Evolutionary conservation across 495 filamentous ascomycete species (phyloP), one percentile per base, ranked within the genome.

Genomic region (Haplographium delicatum): DNA sequence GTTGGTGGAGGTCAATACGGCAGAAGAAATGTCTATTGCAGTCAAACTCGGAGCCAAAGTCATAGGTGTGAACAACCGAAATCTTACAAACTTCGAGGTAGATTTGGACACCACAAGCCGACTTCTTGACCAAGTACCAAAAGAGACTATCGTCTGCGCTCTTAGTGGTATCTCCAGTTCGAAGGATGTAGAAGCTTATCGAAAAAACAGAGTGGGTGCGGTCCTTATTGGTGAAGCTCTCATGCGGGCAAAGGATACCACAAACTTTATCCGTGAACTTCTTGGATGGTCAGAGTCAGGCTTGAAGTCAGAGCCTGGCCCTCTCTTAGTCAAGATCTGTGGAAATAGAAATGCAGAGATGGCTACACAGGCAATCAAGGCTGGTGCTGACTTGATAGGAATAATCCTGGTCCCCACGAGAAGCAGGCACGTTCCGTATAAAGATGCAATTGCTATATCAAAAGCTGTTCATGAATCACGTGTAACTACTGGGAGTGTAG

Each of bases 1-100:
- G 18, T 68, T 99, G 13, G 94, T 99, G 22, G 93, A 99, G 63
- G 93, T 99, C 18, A 94, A 99, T 59, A 97, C 84, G 16, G 76
- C 83, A 1, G 88, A 91, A 31, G 93, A 99, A 68, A 97, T 96
- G 90, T 71, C 83, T 33, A 82, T 80, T 27, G 93, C 93, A 9
- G 82, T 95, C 20, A 78, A 85, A 22, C 73, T 99, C 7, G 94
- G 93, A 13, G 76, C 93, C n/a, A 83, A 89, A 64, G 90, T 94
- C 20, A 96, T 99, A 59, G 93, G 93, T 7, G 93, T 99, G 59
- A 99, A 99, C 68, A 99, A 99, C 67, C 78, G 93, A 33, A 91
- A 99, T 60, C 76, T 99, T 5, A 89, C 89, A 46, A 95, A 79
- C 62, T 99, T 99, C 50, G 90, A 96, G 61, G 93, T 99, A 13